Percentiles rank a stretch among this genome's conserved stretches.
phyloP scores from a whole-genome alignment of 2,329 filamentous ascomycete genomes.

The Aspergillus quadricinctus region DNA sequence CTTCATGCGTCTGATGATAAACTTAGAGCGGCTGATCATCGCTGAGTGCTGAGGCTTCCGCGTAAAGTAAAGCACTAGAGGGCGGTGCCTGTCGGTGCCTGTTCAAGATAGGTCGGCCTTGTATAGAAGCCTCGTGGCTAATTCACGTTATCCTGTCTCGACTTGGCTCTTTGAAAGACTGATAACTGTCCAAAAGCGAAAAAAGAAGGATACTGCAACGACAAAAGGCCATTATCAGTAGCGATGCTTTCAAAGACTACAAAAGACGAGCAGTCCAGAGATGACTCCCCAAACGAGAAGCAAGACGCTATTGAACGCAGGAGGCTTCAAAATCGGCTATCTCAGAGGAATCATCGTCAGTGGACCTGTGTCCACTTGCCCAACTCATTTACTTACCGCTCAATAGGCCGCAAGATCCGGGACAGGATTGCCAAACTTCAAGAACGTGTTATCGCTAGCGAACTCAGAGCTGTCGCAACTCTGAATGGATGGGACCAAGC shows the following conservation, averaged over 20 bases:
- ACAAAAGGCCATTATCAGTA: not conserved
- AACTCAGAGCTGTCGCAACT: slow-evolving; percentile 26
- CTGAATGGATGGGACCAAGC: slow-evolving; percentile 26
- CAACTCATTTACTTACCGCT: not conserved
- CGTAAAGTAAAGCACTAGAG: not conserved
- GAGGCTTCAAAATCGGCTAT: slow-evolving; percentile 29
- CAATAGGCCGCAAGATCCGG: slow-evolving; percentile 29
- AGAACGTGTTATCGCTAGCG: slow-evolving; percentile 32
- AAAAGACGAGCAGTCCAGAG: slow-evolving; percentile 7
- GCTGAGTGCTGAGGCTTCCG: not conserved
- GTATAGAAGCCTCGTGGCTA: not conserved
- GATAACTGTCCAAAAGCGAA: not conserved
- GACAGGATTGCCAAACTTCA: slow-evolving; percentile 33
- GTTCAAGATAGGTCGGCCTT: not conserved
- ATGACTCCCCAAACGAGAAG: slow-evolving; percentile 11
- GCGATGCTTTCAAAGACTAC: slow-evolving; percentile 6
- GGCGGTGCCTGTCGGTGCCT: not conserved
- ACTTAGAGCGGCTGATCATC: not conserved
- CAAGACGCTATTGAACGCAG: slow-evolving; percentile 30
- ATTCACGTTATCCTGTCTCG: not conserved
- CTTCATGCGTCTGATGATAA: not conserved
- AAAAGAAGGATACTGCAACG: not conserved
- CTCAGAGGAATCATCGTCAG: slow-evolving; percentile 31
- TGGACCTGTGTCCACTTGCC: not conserved
- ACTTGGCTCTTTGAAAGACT: not conserved